Conservation (phyloP, 2,329 filamentous ascomycete genomes). For the Aspergillus ochraceus region DNA sequence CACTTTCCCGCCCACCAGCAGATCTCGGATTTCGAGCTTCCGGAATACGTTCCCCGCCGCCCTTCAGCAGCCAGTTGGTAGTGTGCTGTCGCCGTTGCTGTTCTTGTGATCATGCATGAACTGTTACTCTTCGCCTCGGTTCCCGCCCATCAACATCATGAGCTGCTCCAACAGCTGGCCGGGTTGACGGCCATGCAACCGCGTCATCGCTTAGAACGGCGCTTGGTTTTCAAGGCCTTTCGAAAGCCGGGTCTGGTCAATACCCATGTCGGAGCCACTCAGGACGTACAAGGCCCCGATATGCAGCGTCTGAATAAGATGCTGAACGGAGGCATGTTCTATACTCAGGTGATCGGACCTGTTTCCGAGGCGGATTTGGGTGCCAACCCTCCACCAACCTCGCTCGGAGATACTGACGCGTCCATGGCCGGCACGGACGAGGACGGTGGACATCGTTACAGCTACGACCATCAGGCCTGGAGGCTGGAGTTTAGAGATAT, state of each 20-base stretch:
- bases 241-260: slow-evolving; percentile 46
- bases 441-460: slow-evolving; percentile 22
- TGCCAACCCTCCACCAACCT: slow-evolving; percentile 10
- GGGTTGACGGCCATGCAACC: slow-evolving; percentile 64
- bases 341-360: slow-evolving; percentile 53
- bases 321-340: slow-evolving; percentile 54
- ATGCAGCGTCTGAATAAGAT: slow-evolving; percentile 48
- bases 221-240: slow-evolving; percentile 59
- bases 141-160: slow-evolving; percentile 56
- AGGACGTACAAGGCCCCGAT: slow-evolving; percentile 46
- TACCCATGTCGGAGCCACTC: slow-evolving; percentile 43
- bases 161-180: slow-evolving; percentile 61
- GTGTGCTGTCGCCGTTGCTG: not conserved
- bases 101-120: slow-evolving; percentile 56
- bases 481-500: slow-evolving; percentile 51
- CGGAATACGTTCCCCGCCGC: slow-evolving; percentile 6
- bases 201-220: slow-evolving; percentile 53
- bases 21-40: not conserved
- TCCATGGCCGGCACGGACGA: slow-evolving; percentile 27
- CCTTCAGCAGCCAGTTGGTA: not conserved
- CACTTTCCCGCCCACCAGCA: not conserved
- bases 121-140: slow-evolving; percentile 62
- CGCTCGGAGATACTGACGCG: slow-evolving; percentile 34
- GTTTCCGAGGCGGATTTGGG: slow-evolving; percentile 41
- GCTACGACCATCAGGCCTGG: slow-evolving; percentile 42